phyloP scores from a whole-genome alignment of 495 filamentous ascomycete genomes.

The Talaromyces proteolyticus region DNA sequence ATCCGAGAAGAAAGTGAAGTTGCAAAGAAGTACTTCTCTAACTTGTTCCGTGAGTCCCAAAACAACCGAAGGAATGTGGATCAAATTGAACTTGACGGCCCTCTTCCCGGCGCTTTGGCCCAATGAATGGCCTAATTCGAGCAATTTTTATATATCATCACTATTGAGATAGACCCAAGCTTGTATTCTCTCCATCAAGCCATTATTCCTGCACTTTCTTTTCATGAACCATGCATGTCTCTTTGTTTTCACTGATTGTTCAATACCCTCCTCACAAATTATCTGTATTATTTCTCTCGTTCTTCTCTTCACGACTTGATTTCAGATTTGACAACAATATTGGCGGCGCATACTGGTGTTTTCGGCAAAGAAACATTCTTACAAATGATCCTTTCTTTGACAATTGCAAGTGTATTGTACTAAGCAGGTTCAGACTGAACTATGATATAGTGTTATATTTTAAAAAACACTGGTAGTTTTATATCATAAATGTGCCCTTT shows the following conservation, averaged over 20 bases:
- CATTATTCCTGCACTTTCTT: background rate
- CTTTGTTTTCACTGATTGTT: background rate
- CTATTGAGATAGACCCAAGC: too few relatives aligned
- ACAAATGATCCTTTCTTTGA: too few relatives aligned
- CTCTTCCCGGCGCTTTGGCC: slow-evolving; percentile 27
- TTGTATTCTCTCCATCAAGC: too few relatives aligned
- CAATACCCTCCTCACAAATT: background rate
- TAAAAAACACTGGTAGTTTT: too few relatives aligned
- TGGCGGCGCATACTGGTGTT: too few relatives aligned
- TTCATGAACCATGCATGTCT: too few relatives aligned
- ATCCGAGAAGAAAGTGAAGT: slow-evolving; percentile 67
- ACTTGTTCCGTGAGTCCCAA: slow-evolving; percentile 70
- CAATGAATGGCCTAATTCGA: slow-evolving; percentile 3
- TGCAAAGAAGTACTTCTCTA: slow-evolving; percentile 80
- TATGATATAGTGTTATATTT: too few relatives aligned
- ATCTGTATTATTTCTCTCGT: background rate
- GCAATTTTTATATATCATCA: background rate
- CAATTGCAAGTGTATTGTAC: too few relatives aligned
- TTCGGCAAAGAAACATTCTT: too few relatives aligned
- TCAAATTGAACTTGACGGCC: slow-evolving; percentile 72
- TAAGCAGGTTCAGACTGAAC: too few relatives aligned
- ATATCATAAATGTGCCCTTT: too few relatives aligned
- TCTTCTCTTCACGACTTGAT: background rate
- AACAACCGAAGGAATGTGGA: slow-evolving; percentile 70
- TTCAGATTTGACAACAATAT: too few relatives aligned